Percentiles rank a stretch among this genome's conserved stretches.
These are phyloP conservation scores for Yarrowia bubula DNA, from an alignment of 805 yeast species.

Conservation along the genomic window DNA sequence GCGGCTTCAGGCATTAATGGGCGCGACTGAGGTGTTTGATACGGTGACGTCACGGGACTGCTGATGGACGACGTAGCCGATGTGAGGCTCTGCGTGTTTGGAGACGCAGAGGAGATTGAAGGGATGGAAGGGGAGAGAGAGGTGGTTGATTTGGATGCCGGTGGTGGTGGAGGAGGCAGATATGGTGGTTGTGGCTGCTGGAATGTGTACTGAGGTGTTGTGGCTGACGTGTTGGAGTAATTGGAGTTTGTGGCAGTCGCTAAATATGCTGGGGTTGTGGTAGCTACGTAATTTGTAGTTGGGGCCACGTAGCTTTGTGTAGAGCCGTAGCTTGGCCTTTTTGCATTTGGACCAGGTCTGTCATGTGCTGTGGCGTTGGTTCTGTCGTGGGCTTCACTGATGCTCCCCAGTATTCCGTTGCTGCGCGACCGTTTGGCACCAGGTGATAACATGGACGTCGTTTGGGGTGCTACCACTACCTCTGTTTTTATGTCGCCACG, in stretches of 20 bases:
- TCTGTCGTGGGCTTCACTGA: conserved; percentile 8
- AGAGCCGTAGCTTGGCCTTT: conserved; percentile 2
- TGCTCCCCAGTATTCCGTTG: neutral
- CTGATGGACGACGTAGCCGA: neutral
- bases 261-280: neutral
- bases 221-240: neutral
- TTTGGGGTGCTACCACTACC: neutral
- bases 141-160: neutral
- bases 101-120: neutral
- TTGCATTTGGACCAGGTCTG: neutral
- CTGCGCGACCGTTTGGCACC: neutral
- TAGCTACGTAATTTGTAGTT: neutral
- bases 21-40: neutral
- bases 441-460: neutral
- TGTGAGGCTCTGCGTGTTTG: neutral
- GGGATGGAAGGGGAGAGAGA: neutral
- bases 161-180: neutral
- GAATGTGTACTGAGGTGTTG: neutral
- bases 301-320: neutral
- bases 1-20: neutral
- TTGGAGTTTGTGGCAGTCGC: neutral
- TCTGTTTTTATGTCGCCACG: conserved; percentile 11
- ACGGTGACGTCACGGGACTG: conserved; percentile 7
- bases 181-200: conserved; percentile 2
- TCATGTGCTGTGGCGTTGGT: neutral